Percentiles rank a stretch among this genome's conserved stretches.
These are phyloP conservation scores for Rutstroemia sp. DNA, from an alignment of 2,329 filamentous ascomycete species.

Conservation along the genomic window DNA sequence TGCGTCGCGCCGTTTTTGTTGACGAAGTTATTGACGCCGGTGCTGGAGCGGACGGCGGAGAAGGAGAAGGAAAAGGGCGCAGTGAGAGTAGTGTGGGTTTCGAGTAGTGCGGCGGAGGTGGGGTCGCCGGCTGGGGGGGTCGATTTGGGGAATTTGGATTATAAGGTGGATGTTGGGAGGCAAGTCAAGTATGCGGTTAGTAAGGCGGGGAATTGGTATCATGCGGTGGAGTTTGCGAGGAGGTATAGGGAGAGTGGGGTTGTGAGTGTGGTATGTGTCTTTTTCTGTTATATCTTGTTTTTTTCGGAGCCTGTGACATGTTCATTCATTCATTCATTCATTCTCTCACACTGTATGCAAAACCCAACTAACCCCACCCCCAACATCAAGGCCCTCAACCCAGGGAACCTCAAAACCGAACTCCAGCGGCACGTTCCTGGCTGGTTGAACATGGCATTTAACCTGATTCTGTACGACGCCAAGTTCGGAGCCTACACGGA, in stretches of 20 bases:
- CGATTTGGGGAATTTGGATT: constrained; percentile 18
- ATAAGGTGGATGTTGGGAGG: constrained; percentile 8
- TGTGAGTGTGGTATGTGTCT: constrained; percentile 21
- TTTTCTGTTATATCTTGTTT: neutral
- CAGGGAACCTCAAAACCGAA: constrained; percentile 25
- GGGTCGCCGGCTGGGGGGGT: constrained; percentile 18
- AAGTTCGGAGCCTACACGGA: constrained; percentile 28
- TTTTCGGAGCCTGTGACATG: too few species aligned
- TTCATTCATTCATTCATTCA: too few species aligned
- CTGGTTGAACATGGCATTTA: constrained; percentile 1
- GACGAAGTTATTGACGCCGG: constrained; percentile 32
- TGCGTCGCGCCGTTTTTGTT: constrained; percentile 33
- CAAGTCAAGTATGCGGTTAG: constrained; percentile 16
- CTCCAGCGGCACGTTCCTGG: constrained; percentile 11
- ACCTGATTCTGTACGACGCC: constrained; percentile 14
- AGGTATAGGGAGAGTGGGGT: constrained; percentile 15
- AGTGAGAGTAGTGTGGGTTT: constrained; percentile 29
- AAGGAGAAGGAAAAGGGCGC: too few species aligned
- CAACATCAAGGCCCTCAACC: constrained; percentile 21
- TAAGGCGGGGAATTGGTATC: constrained; percentile 24
- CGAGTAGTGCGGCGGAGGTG: constrained; percentile 25
- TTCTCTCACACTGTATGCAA: neutral
- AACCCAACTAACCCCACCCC: neutral
- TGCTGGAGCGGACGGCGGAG: constrained; percentile 28
- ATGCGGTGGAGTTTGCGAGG: constrained; percentile 21